These are phyloP conservation scores for Torulaspora maleeae DNA, from an alignment of 805 yeast genomes.

Conservation along the genomic window DNA sequence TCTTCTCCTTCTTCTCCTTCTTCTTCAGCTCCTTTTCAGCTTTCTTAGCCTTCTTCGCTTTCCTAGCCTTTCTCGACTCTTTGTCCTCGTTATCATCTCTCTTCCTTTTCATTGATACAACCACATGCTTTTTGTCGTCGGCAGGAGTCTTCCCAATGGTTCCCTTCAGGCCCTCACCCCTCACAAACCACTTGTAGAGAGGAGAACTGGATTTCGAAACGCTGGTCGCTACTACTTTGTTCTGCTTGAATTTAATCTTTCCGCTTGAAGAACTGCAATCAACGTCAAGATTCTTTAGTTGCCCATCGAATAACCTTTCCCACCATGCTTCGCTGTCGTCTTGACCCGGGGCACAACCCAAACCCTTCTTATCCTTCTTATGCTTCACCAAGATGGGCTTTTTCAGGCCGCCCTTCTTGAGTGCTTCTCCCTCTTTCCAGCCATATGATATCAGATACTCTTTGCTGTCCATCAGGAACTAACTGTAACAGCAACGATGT, in stretches of 20 bases:
- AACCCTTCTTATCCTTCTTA: constrained; percentile 84
- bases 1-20: constrained; percentile 23
- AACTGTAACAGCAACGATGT: too few relatives aligned
- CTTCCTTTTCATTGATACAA: constrained; percentile 14
- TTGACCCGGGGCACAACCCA: constrained; percentile 64
- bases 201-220: constrained; percentile 58
- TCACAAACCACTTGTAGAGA: constrained; percentile 77
- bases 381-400: constrained; percentile 88
- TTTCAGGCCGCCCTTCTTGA: constrained; percentile 70
- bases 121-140: constrained; percentile 7
- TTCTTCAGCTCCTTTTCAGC: constrained; percentile 11
- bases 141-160: constrained; percentile 45
- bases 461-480: constrained; percentile 61
- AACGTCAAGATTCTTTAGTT: constrained; percentile 71
- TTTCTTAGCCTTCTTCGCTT: constrained; percentile 22
- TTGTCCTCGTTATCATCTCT: constrained; percentile 14
- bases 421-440: constrained; percentile 89
- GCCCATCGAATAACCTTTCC: constrained; percentile 94
- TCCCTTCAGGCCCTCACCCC: constrained; percentile 81
- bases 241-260: constrained; percentile 52
- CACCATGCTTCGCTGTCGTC: constrained; percentile 91
- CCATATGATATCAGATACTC: constrained; percentile 74
- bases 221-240: constrained; percentile 43
- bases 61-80: constrained; percentile 22
- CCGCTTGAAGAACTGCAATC: constrained; percentile 26